Percentiles rank a stretch among this genome's conserved stretches.
phyloP scores from a whole-genome alignment of 331 rosid species.

The Stylosanthes scabra region DNA sequence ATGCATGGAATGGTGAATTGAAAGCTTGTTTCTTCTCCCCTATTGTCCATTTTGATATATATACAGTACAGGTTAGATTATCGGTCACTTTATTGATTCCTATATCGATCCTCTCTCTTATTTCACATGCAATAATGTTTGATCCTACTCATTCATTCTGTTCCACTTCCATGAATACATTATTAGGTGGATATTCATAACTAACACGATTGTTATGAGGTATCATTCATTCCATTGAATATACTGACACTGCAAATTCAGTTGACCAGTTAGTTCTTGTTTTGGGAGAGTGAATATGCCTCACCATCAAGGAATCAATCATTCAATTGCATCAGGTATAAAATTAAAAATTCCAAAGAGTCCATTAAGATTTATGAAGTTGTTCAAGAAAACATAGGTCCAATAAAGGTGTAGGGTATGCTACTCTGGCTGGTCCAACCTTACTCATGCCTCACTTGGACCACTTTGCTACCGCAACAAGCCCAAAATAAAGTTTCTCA shows the following conservation, averaged over 20 bases:
- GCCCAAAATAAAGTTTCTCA: background rate
- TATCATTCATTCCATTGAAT: background rate
- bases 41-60: background rate
- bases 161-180: constrained; percentile 7
- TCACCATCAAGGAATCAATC: background rate
- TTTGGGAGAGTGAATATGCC: background rate
- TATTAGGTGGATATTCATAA: background rate
- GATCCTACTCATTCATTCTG: background rate
- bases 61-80: background rate
- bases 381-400: background rate
- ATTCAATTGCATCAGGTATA: background rate
- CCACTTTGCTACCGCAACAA: background rate
- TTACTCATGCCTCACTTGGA: background rate
- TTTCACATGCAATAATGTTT: background rate
- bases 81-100: no score
- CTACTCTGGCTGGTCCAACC: background rate
- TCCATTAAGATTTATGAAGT: background rate
- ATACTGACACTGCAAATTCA: background rate
- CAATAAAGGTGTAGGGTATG: background rate
- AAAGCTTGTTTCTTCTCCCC: background rate
- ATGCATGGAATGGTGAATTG: no score
- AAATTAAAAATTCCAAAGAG: background rate
- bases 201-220: background rate
- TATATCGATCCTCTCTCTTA: background rate
- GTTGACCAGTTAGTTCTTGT: background rate